Percentiles rank a stretch among this genome's conserved stretches.
These are phyloP conservation scores for Vitis vinifera DNA, from an alignment of 164 flowering plant species.

Conservation along the genomic window ASM3070453v1 NC_081812.1:10597501-10598000, in stretches of 20 bases:
- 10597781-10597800: neutral
- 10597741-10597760: neutral
- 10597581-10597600: neutral
- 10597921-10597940: neutral
- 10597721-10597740: conserved; percentile 24
- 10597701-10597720: conserved; percentile 44
- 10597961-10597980: too few species aligned
- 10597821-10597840: conserved; percentile 41
- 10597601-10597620: neutral
- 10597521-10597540: conserved; percentile 28
- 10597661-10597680: conserved; percentile 41
- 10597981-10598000: too few species aligned
- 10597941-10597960: too few species aligned
- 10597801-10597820: conserved; percentile 39
- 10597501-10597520: conserved; percentile 41
- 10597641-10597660: neutral
- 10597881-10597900: conserved; percentile 39
- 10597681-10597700: conserved; percentile 47
- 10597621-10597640: neutral
- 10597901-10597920: neutral
- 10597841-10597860: conserved; percentile 40
- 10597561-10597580: conserved; percentile 40
- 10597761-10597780: neutral
- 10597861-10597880: conserved; percentile 39
- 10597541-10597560: conserved; percentile 33